Conservation (phyloP, 2,329 filamentous ascomycete species). For the Leptographium wingfieldii region DNA sequence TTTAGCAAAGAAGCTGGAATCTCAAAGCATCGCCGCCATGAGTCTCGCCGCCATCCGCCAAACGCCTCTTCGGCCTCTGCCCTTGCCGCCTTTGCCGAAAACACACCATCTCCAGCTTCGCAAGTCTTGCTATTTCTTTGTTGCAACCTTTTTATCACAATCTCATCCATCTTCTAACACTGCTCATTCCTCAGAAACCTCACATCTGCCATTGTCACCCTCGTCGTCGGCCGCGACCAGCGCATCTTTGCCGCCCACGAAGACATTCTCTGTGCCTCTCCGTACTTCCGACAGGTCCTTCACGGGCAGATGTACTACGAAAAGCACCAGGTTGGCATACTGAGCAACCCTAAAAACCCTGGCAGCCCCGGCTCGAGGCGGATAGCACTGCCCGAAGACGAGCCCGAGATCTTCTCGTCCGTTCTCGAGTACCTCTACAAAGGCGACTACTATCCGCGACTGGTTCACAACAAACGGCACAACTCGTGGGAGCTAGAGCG, state of each 20-base stretch:
- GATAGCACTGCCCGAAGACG: slow-evolving; percentile 70
- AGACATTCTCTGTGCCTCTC: slow-evolving; percentile 64
- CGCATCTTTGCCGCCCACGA: slow-evolving; percentile 87
- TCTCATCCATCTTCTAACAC: neutral
- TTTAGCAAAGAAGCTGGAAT: slow-evolving; percentile 43
- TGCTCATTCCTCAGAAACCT: slow-evolving; percentile 30
- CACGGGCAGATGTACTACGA: slow-evolving; percentile 48
- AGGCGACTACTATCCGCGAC: slow-evolving; percentile 79
- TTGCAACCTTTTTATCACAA: neutral
- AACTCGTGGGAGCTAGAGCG: slow-evolving; percentile 76
- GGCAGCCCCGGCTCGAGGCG: slow-evolving; percentile 36
- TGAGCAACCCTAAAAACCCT: neutral
- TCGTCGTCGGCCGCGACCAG: slow-evolving; percentile 68
- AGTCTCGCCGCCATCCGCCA: slow-evolving; percentile 35
- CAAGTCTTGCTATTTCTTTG: slow-evolving; percentile 26
- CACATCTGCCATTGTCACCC: slow-evolving; percentile 61
- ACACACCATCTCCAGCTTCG: slow-evolving; percentile 12
- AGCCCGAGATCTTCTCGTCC: slow-evolving; percentile 82
- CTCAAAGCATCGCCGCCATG: slow-evolving; percentile 30
- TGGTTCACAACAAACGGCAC: slow-evolving; percentile 69
- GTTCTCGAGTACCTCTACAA: slow-evolving; percentile 89
- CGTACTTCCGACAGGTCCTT: slow-evolving; percentile 61
- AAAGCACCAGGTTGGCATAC: slow-evolving; percentile 15
- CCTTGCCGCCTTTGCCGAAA: slow-evolving; percentile 14
- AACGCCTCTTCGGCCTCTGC: slow-evolving; percentile 33